Evolutionary conservation across 768 basidiomycete genomes (phyloP), one percentile per base, ranked within the genome.

Genomic region (Dentipellis sp.): DNA sequence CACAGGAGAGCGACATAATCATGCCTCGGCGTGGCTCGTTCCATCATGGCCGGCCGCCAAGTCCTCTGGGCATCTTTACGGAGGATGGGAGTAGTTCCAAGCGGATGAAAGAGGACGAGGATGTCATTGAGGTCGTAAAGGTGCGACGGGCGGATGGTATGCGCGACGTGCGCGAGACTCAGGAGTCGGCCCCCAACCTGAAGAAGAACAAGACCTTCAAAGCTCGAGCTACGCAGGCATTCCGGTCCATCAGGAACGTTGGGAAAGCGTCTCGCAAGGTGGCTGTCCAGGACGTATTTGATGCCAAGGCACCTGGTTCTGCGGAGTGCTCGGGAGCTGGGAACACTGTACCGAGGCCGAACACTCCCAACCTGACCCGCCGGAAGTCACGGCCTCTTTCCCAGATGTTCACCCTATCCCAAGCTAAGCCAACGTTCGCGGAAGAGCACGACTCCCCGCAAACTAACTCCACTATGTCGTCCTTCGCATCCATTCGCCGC

Each of bases 111-210:
- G 53, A 62, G 36, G 67, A 66, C 51, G 63, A 63, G n/a, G 70
- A 71, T 45, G 65, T 72, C 19, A 59, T 72, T 8, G 71, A 72
- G 60, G 69, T 72, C 50, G 59, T 70, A 48, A 70, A 69, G 60
- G 67, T 71, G 21, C 66, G 65, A 40, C 59, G 67, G 54, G 61
- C 64, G 50, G 65, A 70, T 47, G 68, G 66, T 49, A 62, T 64
- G 56, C 52, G 56, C n/a, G 65, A 67, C 47, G 58, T 62, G 35
- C 58, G 54, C 9, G 64, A 64, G 2, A 59, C 51, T 3, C 51
- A 57, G 36, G 59, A 52, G 16, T 51, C 63, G 38, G 56, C 60
- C n/a, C 57, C 40, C 16, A 38, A 23, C 16, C 48, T 66, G 56
- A 67, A 65, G 62, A 68, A 67, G 58, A 66, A 67, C 36, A 68